Evolutionary conservation across 208 protist species (phyloP).

Genomic region (Wallacemonas sp.): DNA sequence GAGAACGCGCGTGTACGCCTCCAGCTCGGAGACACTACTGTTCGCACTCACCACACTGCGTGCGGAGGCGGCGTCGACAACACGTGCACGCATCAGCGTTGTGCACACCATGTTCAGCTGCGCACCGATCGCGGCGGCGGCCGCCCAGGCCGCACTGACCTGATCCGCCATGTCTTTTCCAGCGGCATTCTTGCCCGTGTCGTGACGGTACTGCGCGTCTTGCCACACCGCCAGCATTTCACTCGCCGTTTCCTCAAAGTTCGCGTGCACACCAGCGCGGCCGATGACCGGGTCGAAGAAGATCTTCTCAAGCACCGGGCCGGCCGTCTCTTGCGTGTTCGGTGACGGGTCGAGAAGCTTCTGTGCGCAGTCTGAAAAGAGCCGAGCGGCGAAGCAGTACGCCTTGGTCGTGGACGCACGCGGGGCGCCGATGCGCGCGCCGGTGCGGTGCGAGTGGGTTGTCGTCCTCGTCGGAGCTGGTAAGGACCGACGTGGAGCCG

Average conservation of each 20-base stretch:
- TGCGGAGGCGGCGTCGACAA: background rate
- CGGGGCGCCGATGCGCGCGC: background rate
- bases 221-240: slow-evolving; percentile 65
- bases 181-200: background rate
- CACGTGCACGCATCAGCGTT: background rate
- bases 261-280: slow-evolving; percentile 23
- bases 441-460: background rate
- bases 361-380: slow-evolving; percentile 24
- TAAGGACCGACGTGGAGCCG: too few species aligned
- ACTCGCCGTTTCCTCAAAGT: slow-evolving; percentile 32
- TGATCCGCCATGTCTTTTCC: background rate
- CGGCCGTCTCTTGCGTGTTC: slow-evolving; percentile 2
- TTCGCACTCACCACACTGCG: background rate
- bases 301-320: slow-evolving; percentile 29
- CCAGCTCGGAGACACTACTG: slow-evolving; percentile 7
- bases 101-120: slow-evolving; percentile 59
- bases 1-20: slow-evolving; percentile 27
- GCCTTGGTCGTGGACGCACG: background rate
- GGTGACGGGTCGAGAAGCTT: slow-evolving; percentile 16
- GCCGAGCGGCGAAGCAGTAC: slow-evolving; percentile 22
- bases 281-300: slow-evolving; percentile 22
- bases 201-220: slow-evolving; percentile 14
- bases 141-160: slow-evolving; percentile 46
- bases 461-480: too few species aligned
- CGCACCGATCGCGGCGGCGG: slow-evolving; percentile 54